Evolutionary conservation across 805 yeast genomes (phyloP).

Genomic region (Candida pseudofarinosa): DNA sequence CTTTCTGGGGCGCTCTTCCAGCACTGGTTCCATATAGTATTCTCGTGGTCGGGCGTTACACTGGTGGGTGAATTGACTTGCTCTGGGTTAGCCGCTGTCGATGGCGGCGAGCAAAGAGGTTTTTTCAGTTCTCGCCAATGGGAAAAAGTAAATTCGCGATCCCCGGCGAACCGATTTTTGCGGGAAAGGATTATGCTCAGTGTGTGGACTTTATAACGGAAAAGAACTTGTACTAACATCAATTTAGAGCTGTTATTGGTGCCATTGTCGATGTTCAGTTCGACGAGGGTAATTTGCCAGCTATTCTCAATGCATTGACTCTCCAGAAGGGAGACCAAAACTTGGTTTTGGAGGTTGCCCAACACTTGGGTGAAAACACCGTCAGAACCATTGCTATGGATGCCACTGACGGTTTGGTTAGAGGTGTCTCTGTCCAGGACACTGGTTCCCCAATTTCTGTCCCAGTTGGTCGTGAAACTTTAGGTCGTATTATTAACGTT

Average conservation of each 20-base stretch:
- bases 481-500: slow-evolving; percentile 97
- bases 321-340: slow-evolving; percentile 73
- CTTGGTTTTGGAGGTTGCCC: slow-evolving; percentile 96
- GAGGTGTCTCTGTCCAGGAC: slow-evolving; percentile 89
- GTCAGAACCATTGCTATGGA: slow-evolving; percentile 99
- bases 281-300: slow-evolving; percentile 96
- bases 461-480: slow-evolving; percentile 98
- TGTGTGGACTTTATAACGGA: background rate
- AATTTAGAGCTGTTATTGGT: slow-evolving; percentile 88
- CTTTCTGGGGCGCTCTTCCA: background rate
- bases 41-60: no score
- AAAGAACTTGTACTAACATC: slow-evolving; percentile 28
- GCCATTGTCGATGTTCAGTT: slow-evolving; percentile 99
- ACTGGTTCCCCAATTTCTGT: slow-evolving; percentile 98
- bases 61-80: no score
- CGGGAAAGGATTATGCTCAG: background rate
- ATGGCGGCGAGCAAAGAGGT: background rate
- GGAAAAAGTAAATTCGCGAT: slow-evolving; percentile 1
- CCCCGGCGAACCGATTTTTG: slow-evolving; percentile 3
- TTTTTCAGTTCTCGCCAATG: background rate
- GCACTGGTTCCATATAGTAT: no score
- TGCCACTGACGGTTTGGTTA: slow-evolving; percentile 99
- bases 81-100: background rate
- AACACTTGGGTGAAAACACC: slow-evolving; percentile 99
- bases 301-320: slow-evolving; percentile 94